A percentile compares a stretch with the other conserved stretches of the same genome.
Evolutionary conservation across 306 rosid genomes (phyloP).

Genomic region (Fragaria ananassa): DNA sequence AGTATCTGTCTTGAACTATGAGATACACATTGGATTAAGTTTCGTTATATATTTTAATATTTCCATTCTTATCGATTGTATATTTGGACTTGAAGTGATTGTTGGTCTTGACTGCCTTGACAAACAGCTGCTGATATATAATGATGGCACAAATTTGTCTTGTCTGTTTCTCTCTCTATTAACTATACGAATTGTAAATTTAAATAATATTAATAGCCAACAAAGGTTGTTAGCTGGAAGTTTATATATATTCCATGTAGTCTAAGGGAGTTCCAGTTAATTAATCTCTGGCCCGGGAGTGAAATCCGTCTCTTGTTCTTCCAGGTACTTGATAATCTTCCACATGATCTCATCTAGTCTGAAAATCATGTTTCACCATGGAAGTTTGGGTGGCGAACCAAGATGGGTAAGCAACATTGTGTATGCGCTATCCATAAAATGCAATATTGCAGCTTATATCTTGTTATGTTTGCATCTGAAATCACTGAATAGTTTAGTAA

Average conservation of each 20-base stretch:
- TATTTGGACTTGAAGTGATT: not conserved
- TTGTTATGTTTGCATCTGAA: not conserved
- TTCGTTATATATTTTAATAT: not conserved
- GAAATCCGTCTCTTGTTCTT: conserved; percentile 14
- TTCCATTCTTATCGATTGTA: not conserved
- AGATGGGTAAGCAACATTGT: conserved; percentile 47
- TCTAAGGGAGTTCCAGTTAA: not conserved
- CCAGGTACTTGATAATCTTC: conserved; percentile 98
- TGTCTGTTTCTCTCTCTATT: too few relatives aligned
- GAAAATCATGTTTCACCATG: conserved; percentile 79
- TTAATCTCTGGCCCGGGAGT: conserved; percentile 16
- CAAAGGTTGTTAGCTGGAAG: not conserved
- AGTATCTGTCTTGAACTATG: not conserved
- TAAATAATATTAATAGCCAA: not conserved
- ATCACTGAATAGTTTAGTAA: not conserved
- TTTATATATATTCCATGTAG: not conserved
- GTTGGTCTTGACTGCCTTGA: too few relatives aligned
- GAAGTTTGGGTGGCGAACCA: conserved; percentile 83
- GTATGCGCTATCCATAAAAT: not conserved
- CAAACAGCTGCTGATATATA: too few relatives aligned
- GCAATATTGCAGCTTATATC: not conserved
- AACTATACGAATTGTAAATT: too few relatives aligned
- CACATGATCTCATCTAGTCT: conserved; percentile 86
- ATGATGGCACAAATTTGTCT: too few relatives aligned
- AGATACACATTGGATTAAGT: not conserved